Evolutionary conservation across 306 rosid genomes (phyloP), one percentile per base, ranked within the genome.

Genomic region (Trifolium pratense): DNA sequence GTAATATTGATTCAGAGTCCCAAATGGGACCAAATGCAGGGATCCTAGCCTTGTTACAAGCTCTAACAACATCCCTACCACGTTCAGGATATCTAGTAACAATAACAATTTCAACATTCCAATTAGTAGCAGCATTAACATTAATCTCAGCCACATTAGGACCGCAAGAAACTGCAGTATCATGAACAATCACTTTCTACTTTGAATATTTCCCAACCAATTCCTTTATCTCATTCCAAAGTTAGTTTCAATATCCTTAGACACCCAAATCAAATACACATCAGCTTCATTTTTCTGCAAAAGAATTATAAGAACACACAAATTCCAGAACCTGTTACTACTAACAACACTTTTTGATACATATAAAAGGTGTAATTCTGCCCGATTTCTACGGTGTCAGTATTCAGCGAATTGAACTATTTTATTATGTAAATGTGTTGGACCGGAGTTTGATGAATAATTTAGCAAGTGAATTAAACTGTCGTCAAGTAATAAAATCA

Each of bases 11-110:
- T 17, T 45, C 25, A 0, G 87, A 84, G 66, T 84, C 87, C 87
- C 85, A 80, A 74, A 80, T 70, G 29, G 85, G 87, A 17, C 87
- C 87, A 77, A 84, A 84, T 11, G 87, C 83, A 64, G 87, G 85
- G 34, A 84, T 58, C 2, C 75, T 69, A 64, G 80, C 80, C 29
- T 42, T 72, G 37, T 80, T 83, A n/a, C 91, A 90, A 5, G 89
- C 88, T 51, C 62, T 78, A 61, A 88, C 65, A 1, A 90, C 86
- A 20, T 88, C 87, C 70, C 89, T 83, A 69, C 89, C 84, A 25
- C 96, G 88, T 76, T 84, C 81, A 57, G 93, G 96, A 40, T 90
- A 88, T 55, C 96, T 90, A 2, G 96, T 90, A 31, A 86, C 91
- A 49, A 86, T 81, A 16, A 88, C 93, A 25, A 84, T 92, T 75